Conservation (phyloP, 2,329 filamentous ascomycete species). For the Microcyclospora tardicrescens region DNA sequence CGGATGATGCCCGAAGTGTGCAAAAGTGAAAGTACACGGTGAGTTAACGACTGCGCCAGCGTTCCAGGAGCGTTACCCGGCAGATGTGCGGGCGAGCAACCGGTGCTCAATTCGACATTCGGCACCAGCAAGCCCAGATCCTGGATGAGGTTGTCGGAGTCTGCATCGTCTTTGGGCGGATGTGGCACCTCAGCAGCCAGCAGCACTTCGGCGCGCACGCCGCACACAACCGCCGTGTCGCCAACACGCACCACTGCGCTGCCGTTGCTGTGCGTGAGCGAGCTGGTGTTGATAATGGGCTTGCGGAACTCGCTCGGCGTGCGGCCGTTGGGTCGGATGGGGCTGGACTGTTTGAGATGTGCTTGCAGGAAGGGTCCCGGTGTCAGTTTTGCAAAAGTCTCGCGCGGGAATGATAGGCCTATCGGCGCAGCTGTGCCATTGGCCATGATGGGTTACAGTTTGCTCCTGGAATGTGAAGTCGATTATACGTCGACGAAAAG, state of each 20-base stretch:
- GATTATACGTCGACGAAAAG: too few relatives aligned
- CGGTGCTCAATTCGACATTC: conserved; percentile 85
- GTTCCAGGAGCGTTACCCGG: conserved; percentile 70
- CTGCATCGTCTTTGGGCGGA: conserved; percentile 28
- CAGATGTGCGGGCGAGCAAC: conserved; percentile 72
- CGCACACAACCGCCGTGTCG: conserved; percentile 89
- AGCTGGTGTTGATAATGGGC: conserved; percentile 68
- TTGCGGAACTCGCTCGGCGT: conserved; percentile 53
- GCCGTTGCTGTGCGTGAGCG: conserved; percentile 78
- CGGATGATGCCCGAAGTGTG: conserved; percentile 57
- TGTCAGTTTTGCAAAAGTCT: conserved; percentile 78
- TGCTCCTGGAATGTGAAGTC: too few relatives aligned
- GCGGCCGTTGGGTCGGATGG: conserved; percentile 72
- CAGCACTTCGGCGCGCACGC: conserved; percentile 75
- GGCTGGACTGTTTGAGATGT: conserved; percentile 57
- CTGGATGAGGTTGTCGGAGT: conserved; percentile 24
- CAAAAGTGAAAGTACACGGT: conserved; percentile 63
- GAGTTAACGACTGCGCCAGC: conserved; percentile 73
- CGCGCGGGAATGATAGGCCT: conserved; percentile 41
- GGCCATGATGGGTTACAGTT: conserved; percentile 5
- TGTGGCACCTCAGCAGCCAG: conserved; percentile 60
- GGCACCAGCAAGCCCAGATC: conserved; percentile 66
- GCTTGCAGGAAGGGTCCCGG: conserved; percentile 82
- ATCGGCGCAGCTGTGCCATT: conserved; percentile 8
- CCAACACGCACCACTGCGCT: conserved; percentile 79